Evolutionary conservation across 495 filamentous ascomycete genomes (phyloP).

Genomic region (Penicillium waksmanii): DNA sequence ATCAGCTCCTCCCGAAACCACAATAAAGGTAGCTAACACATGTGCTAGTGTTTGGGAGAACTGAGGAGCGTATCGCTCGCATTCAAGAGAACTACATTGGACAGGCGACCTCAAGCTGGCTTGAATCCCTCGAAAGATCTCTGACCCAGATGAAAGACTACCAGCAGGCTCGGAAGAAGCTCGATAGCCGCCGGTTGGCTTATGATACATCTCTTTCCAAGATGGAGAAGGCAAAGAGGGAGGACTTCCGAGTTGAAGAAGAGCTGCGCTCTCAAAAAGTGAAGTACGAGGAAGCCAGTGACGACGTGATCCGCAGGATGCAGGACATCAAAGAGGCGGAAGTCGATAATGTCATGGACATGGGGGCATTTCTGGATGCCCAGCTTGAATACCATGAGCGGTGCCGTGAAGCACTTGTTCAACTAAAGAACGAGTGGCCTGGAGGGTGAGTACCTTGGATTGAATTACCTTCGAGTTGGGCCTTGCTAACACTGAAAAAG

Average conservation of each 20-base stretch:
- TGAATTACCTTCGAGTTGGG: neutral
- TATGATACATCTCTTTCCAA: constrained; percentile 91
- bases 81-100: constrained; percentile 84
- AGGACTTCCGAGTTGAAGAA: constrained; percentile 92
- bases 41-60: constrained; percentile 69
- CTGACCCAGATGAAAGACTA: constrained; percentile 98
- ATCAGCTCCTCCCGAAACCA: neutral
- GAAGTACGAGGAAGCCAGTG: constrained; percentile 95
- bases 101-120: constrained; percentile 84
- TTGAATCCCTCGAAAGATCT: constrained; percentile 87
- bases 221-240: constrained; percentile 91
- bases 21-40: constrained; percentile 13
- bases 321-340: constrained; percentile 95
- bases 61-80: constrained; percentile 86
- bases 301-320: constrained; percentile 93
- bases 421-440: constrained; percentile 71
- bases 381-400: constrained; percentile 91
- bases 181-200: constrained; percentile 85
- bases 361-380: constrained; percentile 82
- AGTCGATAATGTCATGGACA: constrained; percentile 77
- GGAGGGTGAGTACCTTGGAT: constrained; percentile 49
- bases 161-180: constrained; percentile 82
- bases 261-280: constrained; percentile 89
- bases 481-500: constrained; percentile 27
- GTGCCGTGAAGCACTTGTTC: constrained; percentile 74